These are phyloP conservation scores for Dactylellina drechsleri DNA, from an alignment of 2,329 filamentous ascomycete species.

Conservation along the genomic window DNA sequence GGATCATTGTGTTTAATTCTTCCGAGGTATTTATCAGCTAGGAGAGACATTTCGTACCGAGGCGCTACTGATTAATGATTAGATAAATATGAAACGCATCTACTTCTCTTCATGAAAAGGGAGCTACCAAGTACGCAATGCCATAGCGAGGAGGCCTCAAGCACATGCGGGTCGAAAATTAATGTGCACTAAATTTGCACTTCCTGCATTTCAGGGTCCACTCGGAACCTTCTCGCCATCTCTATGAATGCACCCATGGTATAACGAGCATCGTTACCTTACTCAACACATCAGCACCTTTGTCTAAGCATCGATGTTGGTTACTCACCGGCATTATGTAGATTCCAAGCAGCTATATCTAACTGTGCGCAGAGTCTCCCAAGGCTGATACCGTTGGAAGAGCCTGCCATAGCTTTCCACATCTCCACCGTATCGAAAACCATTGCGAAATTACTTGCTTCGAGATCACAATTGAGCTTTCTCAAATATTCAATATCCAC, in stretches of 20 bases:
- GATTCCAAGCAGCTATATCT: slow-evolving; percentile 70
- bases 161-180: too few relatives aligned
- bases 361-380: slow-evolving; percentile 72
- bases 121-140: too few relatives aligned
- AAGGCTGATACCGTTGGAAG: slow-evolving; percentile 69
- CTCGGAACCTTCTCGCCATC: slow-evolving; percentile 66
- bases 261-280: slow-evolving; percentile 82
- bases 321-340: slow-evolving; percentile 77
- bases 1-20: too few relatives aligned
- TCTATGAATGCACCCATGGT: slow-evolving; percentile 78
- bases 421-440: slow-evolving; percentile 78
- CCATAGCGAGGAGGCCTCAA: too few relatives aligned
- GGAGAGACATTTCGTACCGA: too few relatives aligned
- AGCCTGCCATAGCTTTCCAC: slow-evolving; percentile 72
- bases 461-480: slow-evolving; percentile 72
- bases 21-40: too few relatives aligned
- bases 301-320: background rate
- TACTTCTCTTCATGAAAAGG: background rate
- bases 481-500: slow-evolving; percentile 76
- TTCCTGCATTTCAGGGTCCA: too few relatives aligned
- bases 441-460: slow-evolving; percentile 70
- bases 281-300: slow-evolving; percentile 21
- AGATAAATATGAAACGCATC: too few relatives aligned
- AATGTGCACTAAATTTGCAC: too few relatives aligned
- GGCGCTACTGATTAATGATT: too few relatives aligned